Evolutionary conservation across 176 grass and related monocot species (phyloP).

Genomic region (Microstegium vimineum): DNA sequence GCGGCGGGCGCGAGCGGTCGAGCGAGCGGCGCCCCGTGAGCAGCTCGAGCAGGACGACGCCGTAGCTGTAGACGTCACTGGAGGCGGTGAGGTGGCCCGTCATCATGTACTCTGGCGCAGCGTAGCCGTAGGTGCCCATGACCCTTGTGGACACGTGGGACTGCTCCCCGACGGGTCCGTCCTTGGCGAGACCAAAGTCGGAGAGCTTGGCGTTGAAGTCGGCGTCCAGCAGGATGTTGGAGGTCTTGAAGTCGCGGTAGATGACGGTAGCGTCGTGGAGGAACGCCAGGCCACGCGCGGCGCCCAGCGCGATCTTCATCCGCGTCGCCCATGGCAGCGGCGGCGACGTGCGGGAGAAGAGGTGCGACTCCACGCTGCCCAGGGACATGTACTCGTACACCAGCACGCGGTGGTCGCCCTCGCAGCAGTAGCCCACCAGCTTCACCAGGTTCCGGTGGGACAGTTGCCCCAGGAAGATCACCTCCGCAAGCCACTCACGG

Average conservation of each 20-base stretch:
- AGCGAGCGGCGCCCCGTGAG: constrained; percentile 59
- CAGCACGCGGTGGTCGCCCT: constrained; percentile 60
- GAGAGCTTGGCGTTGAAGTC: constrained; percentile 67
- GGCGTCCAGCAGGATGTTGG: constrained; percentile 69
- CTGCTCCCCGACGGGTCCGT: constrained; percentile 67
- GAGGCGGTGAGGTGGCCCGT: constrained; percentile 82
- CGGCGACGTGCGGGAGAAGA: constrained; percentile 48
- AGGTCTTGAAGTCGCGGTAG: constrained; percentile 84
- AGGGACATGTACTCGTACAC: constrained; percentile 73
- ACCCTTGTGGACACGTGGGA: constrained; percentile 80
- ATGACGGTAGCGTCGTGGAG: constrained; percentile 69
- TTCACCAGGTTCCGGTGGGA: constrained; percentile 75
- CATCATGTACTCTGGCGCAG: constrained; percentile 91
- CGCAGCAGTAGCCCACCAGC: constrained; percentile 78
- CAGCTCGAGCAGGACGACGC: constrained; percentile 82
- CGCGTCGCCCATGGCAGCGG: constrained; percentile 56
- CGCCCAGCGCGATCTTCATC: constrained; percentile 63
- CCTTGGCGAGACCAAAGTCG: constrained; percentile 85
- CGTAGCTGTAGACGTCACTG: constrained; percentile 92
- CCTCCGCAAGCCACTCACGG: constrained; percentile 84
- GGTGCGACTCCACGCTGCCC: constrained; percentile 75
- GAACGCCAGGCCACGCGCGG: constrained; percentile 65
- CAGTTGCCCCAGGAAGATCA: constrained; percentile 75
- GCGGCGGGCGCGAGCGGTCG: constrained; percentile 48
- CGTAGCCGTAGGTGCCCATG: constrained; percentile 91